Evolutionary conservation across 2,329 filamentous ascomycete species (phyloP).

Genomic region (Aspergillus fijiensis): DNA sequence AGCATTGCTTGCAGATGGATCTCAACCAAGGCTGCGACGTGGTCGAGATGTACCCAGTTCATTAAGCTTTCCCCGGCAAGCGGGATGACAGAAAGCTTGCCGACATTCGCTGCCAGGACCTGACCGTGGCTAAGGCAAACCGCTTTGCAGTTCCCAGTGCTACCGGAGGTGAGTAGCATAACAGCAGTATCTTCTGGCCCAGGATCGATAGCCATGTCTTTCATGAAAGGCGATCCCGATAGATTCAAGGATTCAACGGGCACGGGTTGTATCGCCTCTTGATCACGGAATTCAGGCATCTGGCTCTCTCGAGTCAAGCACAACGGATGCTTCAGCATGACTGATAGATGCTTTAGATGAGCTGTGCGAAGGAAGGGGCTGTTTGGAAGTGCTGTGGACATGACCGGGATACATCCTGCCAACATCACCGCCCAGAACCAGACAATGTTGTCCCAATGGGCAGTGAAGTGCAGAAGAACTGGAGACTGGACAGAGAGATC

Average conservation of each 20-base stretch:
- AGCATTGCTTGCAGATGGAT: slow-evolving; percentile 52
- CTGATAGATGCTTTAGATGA: slow-evolving; percentile 33
- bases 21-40: slow-evolving; percentile 54
- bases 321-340: slow-evolving; percentile 5
- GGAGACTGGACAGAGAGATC: background rate
- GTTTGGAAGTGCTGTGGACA: slow-evolving; percentile 37
- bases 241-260: background rate
- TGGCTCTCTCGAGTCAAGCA: slow-evolving; percentile 10
- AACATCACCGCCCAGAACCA: slow-evolving; percentile 45
- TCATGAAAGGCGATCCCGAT: background rate
- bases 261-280: slow-evolving; percentile 6
- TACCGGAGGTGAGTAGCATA: slow-evolving; percentile 56
- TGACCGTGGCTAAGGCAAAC: slow-evolving; percentile 48
- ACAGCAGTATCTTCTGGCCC: slow-evolving; percentile 26
- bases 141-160: slow-evolving; percentile 53
- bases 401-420: slow-evolving; percentile 40
- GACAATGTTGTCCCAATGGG: slow-evolving; percentile 38
- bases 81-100: slow-evolving; percentile 38
- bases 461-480: slow-evolving; percentile 34
- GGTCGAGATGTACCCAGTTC: slow-evolving; percentile 55
- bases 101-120: slow-evolving; percentile 42
- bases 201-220: background rate
- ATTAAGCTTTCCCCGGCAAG: slow-evolving; percentile 31
- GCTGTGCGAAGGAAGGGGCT: slow-evolving; percentile 26
- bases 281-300: slow-evolving; percentile 8